A percentile compares a stretch with the other conserved stretches of the same genome.
phyloP scores from a whole-genome alignment of 306 rosid species.

The Potentilla sterilis region DNA sequence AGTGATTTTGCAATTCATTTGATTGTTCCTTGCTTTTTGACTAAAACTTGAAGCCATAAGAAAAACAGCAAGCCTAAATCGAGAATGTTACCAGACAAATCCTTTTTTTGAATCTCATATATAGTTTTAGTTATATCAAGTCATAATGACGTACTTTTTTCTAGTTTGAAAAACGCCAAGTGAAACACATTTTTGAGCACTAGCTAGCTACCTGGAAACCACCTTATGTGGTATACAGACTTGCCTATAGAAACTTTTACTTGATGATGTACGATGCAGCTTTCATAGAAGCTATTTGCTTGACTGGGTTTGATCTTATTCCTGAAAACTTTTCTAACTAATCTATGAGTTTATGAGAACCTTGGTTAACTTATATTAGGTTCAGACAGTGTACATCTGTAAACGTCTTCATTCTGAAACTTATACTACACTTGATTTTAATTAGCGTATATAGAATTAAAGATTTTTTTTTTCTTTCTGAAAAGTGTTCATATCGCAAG shows the following conservation, averaged over 20 bases:
- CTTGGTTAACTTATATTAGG: not conserved
- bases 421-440: not conserved
- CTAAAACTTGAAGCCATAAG: not conserved
- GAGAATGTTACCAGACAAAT: not conserved
- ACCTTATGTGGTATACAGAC: too few relatives aligned
- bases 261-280: too few relatives aligned
- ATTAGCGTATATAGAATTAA: not conserved
- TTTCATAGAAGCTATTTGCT: not conserved
- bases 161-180: too few relatives aligned
- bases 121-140: too few relatives aligned
- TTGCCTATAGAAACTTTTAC: too few relatives aligned
- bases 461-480: not conserved
- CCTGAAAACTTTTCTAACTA: not conserved
- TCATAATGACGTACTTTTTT: too few relatives aligned
- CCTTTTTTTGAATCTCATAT: not conserved
- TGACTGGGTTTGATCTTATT: not conserved
- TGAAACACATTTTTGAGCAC: not conserved
- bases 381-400: not conserved
- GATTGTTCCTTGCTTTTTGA: not conserved
- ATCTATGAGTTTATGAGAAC: not conserved
- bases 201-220: not conserved
- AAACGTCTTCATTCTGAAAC: not conserved
- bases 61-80: not conserved
- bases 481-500: slow-evolving; percentile 2
- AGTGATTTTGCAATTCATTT: not conserved